These are phyloP conservation scores for Drechslerella dactyloides DNA, from an alignment of 2,329 filamentous ascomycete genomes.

Conservation along the genomic window DNA sequence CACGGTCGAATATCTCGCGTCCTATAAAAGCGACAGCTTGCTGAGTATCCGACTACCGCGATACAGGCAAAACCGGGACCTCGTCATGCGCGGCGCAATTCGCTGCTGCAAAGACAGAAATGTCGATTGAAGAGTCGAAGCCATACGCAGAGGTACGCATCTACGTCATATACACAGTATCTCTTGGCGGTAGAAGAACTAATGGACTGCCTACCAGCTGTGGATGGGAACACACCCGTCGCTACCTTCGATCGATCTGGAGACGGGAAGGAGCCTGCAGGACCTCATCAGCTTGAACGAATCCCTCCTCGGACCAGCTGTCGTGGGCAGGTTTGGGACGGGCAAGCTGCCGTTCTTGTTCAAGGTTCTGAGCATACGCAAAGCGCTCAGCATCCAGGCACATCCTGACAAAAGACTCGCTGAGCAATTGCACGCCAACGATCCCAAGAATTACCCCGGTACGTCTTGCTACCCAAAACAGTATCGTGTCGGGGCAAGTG, in stretches of 20 bases:
- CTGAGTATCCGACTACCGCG: constrained; percentile 47
- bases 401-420: constrained; percentile 96
- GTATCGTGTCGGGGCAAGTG: too few relatives aligned
- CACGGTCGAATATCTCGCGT: constrained; percentile 52
- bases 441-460: constrained; percentile 87
- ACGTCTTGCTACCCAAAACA: too few relatives aligned
- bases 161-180: background rate
- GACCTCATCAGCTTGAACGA: constrained; percentile 88
- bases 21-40: background rate
- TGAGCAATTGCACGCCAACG: constrained; percentile 81
- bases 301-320: constrained; percentile 74
- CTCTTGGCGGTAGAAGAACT: constrained; percentile 5
- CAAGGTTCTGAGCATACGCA: constrained; percentile 95
- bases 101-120: constrained; percentile 81
- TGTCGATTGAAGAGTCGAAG: constrained; percentile 81
- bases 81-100: constrained; percentile 88
- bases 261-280: constrained; percentile 81
- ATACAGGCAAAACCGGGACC: constrained; percentile 78
- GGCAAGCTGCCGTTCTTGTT: constrained; percentile 89
- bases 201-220: constrained; percentile 65
- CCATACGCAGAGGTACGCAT: constrained; percentile 83
- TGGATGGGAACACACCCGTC: constrained; percentile 99
- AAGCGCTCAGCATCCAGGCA: constrained; percentile 95
- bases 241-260: constrained; percentile 87
- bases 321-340: constrained; percentile 75